Evolutionary conservation across 495 filamentous ascomycete species (phyloP).

Genomic region (Niebla homalea): DNA sequence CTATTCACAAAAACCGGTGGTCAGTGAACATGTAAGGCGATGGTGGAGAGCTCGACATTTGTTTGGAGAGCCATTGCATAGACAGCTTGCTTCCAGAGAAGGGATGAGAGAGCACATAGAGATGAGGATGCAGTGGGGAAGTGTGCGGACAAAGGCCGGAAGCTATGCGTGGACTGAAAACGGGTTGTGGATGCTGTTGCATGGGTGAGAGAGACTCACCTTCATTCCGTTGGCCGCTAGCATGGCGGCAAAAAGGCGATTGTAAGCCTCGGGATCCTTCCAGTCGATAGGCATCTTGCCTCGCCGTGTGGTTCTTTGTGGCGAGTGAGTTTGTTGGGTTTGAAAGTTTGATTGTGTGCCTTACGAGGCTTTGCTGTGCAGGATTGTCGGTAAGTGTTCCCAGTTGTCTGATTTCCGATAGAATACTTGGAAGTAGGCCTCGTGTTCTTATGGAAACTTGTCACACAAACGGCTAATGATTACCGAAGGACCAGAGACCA

Average conservation of each 20-base stretch:
- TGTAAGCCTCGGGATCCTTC: slow-evolving; percentile 19
- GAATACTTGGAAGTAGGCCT: too few species aligned
- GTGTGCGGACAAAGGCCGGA: not conserved
- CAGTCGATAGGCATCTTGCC: slow-evolving; percentile 28
- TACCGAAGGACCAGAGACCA: too few species aligned
- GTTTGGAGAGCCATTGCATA: too few species aligned
- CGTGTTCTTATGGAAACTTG: too few species aligned
- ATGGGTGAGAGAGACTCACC: not conserved
- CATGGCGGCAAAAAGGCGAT: slow-evolving; percentile 23
- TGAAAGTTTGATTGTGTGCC: not conserved
- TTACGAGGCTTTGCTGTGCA: not conserved
- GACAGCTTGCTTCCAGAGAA: too few species aligned
- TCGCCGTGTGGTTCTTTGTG: not conserved
- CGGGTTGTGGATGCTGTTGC: not conserved
- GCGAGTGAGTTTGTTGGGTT: not conserved
- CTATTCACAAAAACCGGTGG: not conserved
- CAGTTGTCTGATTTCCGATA: too few species aligned
- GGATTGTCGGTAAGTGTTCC: not conserved
- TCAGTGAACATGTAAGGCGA: not conserved
- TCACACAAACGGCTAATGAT: too few species aligned
- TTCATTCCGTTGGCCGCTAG: slow-evolving; percentile 22
- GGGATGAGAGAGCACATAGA: too few species aligned
- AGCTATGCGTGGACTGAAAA: not conserved
- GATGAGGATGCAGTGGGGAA: not conserved
- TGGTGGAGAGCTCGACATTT: not conserved